phyloP scores from a whole-genome alignment of 768 basidiomycete species.

The Psilocybe sp. region DNA sequence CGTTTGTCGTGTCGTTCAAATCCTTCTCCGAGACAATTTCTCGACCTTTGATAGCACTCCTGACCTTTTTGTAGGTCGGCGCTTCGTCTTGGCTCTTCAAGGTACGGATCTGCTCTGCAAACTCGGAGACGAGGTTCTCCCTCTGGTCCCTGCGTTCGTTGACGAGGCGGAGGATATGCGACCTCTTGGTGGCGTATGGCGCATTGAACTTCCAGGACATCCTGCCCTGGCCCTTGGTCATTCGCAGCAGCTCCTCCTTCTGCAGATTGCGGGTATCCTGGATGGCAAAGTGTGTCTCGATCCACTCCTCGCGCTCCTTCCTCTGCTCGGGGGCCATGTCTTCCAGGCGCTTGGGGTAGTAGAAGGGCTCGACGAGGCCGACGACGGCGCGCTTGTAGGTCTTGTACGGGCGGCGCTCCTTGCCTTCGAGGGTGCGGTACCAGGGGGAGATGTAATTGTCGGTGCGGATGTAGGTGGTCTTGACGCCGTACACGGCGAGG shows the following conservation, averaged over 20 bases:
- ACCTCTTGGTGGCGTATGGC: conserved; percentile 40
- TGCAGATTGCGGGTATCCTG: conserved; percentile 31
- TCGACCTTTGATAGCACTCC: conserved; percentile 2
- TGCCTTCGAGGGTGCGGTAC: conserved; percentile 28
- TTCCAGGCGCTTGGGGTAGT: conserved; percentile 80
- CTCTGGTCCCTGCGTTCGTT: conserved; percentile 39
- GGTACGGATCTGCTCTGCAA: conserved; percentile 32
- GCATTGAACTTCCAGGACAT: conserved; percentile 40
- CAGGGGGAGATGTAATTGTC: conserved; percentile 76
- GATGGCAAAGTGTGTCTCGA: conserved; percentile 62
- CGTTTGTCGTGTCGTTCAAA: too few relatives aligned
- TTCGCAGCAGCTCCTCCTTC: conserved; percentile 36
- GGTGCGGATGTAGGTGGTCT: conserved; percentile 93
- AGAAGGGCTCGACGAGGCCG: conserved; percentile 89
- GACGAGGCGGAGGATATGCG: conserved; percentile 42
- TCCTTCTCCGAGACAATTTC: too few relatives aligned
- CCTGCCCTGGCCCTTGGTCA: conserved; percentile 36
- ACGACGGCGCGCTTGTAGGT: conserved; percentile 92
- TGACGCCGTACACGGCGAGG: conserved; percentile 78
- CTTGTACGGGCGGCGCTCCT: conserved; percentile 35
- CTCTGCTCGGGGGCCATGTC: conserved; percentile 68
- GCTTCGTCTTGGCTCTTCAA: conserved; percentile 30
- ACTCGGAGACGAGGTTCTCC: conserved; percentile 34
- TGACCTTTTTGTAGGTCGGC: conserved; percentile 17
- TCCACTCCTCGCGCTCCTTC: conserved; percentile 52